These are phyloP conservation scores for Phytophthora brassicae DNA, from an alignment of 352 stramenopile species.

Conservation along the genomic window DNA sequence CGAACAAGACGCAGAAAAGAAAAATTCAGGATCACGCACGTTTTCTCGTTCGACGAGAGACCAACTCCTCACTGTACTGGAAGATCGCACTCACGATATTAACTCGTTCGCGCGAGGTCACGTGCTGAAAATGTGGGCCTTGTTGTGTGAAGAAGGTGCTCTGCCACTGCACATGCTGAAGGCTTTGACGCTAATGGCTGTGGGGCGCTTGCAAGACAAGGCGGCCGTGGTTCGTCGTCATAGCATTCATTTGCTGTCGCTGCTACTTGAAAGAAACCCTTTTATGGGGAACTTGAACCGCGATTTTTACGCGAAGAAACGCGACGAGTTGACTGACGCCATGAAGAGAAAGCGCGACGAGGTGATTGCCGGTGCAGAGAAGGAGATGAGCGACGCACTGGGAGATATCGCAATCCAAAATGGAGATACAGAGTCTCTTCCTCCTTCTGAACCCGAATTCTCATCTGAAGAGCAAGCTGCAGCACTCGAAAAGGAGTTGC, in stretches of 20 bases:
- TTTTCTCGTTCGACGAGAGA: constrained; percentile 69
- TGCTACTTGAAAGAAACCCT: constrained; percentile 93
- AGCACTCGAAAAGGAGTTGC: constrained; percentile 66
- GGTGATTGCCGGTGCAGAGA: constrained; percentile 82
- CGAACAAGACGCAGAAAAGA: constrained; percentile 22
- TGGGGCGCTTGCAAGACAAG: constrained; percentile 92
- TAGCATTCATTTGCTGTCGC: constrained; percentile 85
- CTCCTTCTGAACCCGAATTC: constrained; percentile 2
- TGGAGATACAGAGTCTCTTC: background rate
- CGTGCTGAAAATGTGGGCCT: constrained; percentile 90
- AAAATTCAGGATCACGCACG: constrained; percentile 30
- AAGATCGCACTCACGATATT: constrained; percentile 89
- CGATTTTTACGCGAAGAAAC: constrained; percentile 81
- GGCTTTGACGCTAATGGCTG: constrained; percentile 74
- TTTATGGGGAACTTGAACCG: constrained; percentile 91
- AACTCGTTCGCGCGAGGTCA: constrained; percentile 93
- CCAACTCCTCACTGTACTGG: constrained; percentile 87
- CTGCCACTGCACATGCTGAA: constrained; percentile 89
- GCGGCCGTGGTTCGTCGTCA: constrained; percentile 91
- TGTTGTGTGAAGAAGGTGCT: constrained; percentile 80
- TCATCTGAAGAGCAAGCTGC: constrained; percentile 44
- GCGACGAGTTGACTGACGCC: constrained; percentile 63
- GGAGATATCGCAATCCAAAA: constrained; percentile 22
- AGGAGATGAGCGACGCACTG: constrained; percentile 66
- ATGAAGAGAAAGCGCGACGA: constrained; percentile 67